phyloP scores from a whole-genome alignment of 768 basidiomycete genomes.

The Coprinellus micaceus region DNA sequence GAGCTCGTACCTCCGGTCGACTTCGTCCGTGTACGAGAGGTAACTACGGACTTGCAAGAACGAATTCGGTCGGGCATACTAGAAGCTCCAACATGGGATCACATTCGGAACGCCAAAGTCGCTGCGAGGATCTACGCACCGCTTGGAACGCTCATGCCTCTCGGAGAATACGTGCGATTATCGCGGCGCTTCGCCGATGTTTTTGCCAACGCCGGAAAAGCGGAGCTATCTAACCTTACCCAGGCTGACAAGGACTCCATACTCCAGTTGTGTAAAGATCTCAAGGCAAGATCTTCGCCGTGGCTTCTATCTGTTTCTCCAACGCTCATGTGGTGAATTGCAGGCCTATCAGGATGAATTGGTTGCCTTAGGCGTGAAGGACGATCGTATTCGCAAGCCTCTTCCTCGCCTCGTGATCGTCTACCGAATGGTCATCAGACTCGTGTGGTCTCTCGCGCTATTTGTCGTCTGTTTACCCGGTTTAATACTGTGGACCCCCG shows the following conservation, averaged over 20 bases:
- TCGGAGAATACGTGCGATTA: slow-evolving; percentile 81
- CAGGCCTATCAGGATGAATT: slow-evolving; percentile 77
- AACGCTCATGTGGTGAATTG: neutral
- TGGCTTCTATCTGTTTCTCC: neutral
- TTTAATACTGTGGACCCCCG: slow-evolving; percentile 76
- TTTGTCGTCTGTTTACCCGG: slow-evolving; percentile 70
- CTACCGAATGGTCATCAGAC: slow-evolving; percentile 61
- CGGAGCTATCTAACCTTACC: slow-evolving; percentile 16
- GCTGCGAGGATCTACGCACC: slow-evolving; percentile 82
- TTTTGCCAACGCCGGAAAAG: slow-evolving; percentile 50
- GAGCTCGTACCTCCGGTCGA: slow-evolving; percentile 68
- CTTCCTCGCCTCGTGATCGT: slow-evolving; percentile 52
- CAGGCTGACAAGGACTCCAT: slow-evolving; percentile 20
- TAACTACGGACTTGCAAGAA: slow-evolving; percentile 61
- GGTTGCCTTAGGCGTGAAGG: slow-evolving; percentile 66
- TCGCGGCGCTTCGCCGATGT: slow-evolving; percentile 72
- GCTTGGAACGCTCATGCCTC: slow-evolving; percentile 78
- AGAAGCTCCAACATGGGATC: slow-evolving; percentile 82
- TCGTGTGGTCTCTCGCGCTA: slow-evolving; percentile 61
- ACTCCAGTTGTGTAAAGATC: slow-evolving; percentile 42
- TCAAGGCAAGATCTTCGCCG: slow-evolving; percentile 47
- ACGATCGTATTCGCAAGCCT: slow-evolving; percentile 76
- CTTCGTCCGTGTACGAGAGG: slow-evolving; percentile 51
- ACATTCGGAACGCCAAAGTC: slow-evolving; percentile 70
- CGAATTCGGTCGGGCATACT: slow-evolving; percentile 75